Percentiles rank a stretch among this genome's conserved stretches.
Evolutionary conservation across 1,284 basidiomycete species (phyloP).

Genomic region (Thelephora terrestris): DNA sequence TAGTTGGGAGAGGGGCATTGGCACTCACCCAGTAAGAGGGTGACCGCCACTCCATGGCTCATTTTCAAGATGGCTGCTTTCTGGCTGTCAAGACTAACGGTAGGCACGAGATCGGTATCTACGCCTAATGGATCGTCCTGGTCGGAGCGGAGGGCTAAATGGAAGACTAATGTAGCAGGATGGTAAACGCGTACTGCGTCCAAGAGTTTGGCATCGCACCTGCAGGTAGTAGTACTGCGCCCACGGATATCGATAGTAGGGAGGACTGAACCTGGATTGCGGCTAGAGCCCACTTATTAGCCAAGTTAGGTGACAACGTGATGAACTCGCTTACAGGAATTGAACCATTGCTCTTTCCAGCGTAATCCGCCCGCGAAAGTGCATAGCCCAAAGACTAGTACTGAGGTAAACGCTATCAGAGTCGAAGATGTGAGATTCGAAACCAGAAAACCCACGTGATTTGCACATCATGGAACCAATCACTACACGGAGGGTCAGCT

Average conservation of each 20-base stretch:
- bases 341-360: constrained; percentile 72
- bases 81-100: constrained; percentile 18
- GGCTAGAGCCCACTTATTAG: constrained; percentile 28
- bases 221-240: constrained; percentile 72
- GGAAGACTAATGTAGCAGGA: constrained; percentile 35
- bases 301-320: background rate
- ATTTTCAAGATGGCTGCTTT: constrained; percentile 59
- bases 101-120: constrained; percentile 6
- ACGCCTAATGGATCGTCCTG: constrained; percentile 17
- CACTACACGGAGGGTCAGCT: constrained; percentile 30
- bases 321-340: constrained; percentile 40
- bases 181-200: background rate
- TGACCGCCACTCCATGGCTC: constrained; percentile 72
- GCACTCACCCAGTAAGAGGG: constrained; percentile 58
- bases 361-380: constrained; percentile 72
- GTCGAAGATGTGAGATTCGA: background rate
- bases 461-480: constrained; percentile 76
- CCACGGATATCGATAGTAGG: constrained; percentile 70
- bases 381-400: constrained; percentile 61
- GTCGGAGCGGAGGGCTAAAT: constrained; percentile 41
- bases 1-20: constrained; percentile 3
- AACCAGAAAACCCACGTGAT: constrained; percentile 37
- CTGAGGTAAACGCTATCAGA: constrained; percentile 9
- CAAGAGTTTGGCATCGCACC: background rate
- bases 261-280: constrained; percentile 78